A percentile compares a stretch with the other conserved stretches of the same genome.
These are phyloP conservation scores for Pyrenochaeta sp. DNA, from an alignment of 2,329 filamentous ascomycete species.

Conservation along the genomic window DNA sequence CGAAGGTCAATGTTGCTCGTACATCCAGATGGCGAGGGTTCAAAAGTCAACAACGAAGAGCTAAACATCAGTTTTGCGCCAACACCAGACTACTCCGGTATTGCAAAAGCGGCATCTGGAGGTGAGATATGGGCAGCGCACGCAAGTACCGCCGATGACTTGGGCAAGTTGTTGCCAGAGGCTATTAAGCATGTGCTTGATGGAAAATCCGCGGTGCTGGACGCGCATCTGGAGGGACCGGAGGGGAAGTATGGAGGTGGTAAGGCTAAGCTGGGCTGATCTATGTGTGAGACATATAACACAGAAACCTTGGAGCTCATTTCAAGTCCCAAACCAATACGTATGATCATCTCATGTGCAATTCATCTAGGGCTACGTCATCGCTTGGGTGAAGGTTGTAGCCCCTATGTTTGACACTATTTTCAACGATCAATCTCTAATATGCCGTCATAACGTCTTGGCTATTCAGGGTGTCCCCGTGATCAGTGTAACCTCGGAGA, in stretches of 20 bases:
- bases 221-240: constrained; percentile 66
- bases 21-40: constrained; percentile 70
- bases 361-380: neutral
- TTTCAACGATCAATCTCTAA: neutral
- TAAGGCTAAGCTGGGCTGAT: constrained; percentile 22
- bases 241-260: constrained; percentile 61
- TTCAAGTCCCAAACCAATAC: neutral
- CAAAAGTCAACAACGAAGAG: constrained; percentile 68
- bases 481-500: neutral
- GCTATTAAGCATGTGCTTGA: constrained; percentile 66
- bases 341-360: neutral
- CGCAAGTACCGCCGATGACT: constrained; percentile 64
- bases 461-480: neutral
- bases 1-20: constrained; percentile 68
- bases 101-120: constrained; percentile 71
- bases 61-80: constrained; percentile 73
- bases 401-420: neutral
- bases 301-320: neutral
- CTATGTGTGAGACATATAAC: neutral
- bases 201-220: constrained; percentile 69
- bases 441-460: neutral
- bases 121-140: constrained; percentile 69
- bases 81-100: constrained; percentile 72
- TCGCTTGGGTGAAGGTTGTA: neutral
- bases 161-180: constrained; percentile 63